Conservation (phyloP, 1,284 basidiomycete species). For the Fomes fomentarius region DNA sequence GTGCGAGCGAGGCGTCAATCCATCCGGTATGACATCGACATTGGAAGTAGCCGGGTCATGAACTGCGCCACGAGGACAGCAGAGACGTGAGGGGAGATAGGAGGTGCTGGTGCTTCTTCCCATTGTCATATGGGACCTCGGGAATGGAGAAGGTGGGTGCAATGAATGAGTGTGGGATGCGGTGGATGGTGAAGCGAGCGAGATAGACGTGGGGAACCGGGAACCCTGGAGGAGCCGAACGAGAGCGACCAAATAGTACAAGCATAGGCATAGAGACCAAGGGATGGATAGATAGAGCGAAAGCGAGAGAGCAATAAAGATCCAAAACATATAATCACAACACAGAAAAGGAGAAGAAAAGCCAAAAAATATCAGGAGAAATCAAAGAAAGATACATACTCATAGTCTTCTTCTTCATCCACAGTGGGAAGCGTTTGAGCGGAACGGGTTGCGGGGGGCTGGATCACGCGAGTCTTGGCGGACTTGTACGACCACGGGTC, state of each 20-base stretch:
- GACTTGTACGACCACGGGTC: slow-evolving; percentile 16
- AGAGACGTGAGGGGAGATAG: slow-evolving; percentile 1
- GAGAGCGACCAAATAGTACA: background rate
- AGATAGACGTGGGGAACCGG: slow-evolving; percentile 18
- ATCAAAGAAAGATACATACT: slow-evolving; percentile 37
- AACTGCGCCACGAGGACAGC: too few species aligned
- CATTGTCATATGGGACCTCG: too few species aligned
- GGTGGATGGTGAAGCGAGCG: background rate
- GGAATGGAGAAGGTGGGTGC: background rate
- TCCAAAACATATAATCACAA: too few species aligned
- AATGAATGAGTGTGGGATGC: slow-evolving; percentile 6
- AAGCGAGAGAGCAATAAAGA: background rate
- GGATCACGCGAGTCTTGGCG: slow-evolving; percentile 13
- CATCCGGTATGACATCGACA: slow-evolving; percentile 1
- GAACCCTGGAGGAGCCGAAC: slow-evolving; percentile 1
- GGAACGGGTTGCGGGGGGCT: slow-evolving; percentile 11
- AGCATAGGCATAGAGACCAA: background rate
- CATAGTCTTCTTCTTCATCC: slow-evolving; percentile 31
- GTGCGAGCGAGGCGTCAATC: slow-evolving; percentile 11
- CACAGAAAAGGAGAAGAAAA: background rate
- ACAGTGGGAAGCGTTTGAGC: slow-evolving; percentile 31
- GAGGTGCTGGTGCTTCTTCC: too few species aligned
- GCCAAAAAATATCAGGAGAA: slow-evolving; percentile 11
- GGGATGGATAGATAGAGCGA: background rate
- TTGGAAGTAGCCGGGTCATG: background rate